Conservation (phyloP, 108 stramenopile species). For the Cylindrotheca closterium region DNA sequence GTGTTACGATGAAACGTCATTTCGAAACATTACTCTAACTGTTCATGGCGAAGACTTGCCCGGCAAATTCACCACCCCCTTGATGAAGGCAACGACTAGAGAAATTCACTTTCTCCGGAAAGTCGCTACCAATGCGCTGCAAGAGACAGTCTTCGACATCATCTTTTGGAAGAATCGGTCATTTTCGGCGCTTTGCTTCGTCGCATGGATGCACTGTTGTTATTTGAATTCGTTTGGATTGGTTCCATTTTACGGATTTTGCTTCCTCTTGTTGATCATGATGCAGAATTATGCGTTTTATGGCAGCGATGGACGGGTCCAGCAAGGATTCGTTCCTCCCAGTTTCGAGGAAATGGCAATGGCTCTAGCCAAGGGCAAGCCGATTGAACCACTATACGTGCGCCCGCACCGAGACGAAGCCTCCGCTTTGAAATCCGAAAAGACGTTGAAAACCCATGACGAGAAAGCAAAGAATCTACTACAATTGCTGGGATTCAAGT, state of each 20-base stretch:
- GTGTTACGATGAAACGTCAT: conserved; percentile 61
- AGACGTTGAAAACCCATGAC: conserved; percentile 3
- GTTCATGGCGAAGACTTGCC: conserved; percentile 67
- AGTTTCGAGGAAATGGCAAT: conserved; percentile 50
- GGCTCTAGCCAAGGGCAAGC: conserved; percentile 15
- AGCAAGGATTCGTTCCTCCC: conserved; percentile 52
- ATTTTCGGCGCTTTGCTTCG: conserved; percentile 46
- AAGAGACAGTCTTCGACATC: conserved; percentile 34
- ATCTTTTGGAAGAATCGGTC: conserved; percentile 44
- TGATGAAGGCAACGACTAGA: conserved; percentile 44
- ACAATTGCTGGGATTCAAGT: conserved; percentile 24
- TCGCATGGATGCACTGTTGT: conserved; percentile 72
- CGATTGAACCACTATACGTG: not conserved
- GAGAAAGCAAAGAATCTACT: conserved; percentile 24
- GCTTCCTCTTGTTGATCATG: conserved; percentile 42
- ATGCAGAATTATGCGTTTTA: conserved; percentile 46
- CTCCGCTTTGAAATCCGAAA: not conserved
- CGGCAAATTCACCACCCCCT: conserved; percentile 42
- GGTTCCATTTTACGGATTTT: conserved; percentile 51
- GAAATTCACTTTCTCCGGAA: conserved; percentile 52
- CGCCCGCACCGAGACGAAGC: not conserved
- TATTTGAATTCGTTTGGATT: conserved; percentile 42
- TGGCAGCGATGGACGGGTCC: conserved; percentile 42
- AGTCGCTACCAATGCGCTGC: conserved; percentile 6
- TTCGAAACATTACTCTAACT: conserved; percentile 66